Percentiles rank a stretch among this genome's conserved stretches.
Evolutionary conservation across 148 eudicot species (phyloP).

Genomic region (Camellia sinensis): DNA sequence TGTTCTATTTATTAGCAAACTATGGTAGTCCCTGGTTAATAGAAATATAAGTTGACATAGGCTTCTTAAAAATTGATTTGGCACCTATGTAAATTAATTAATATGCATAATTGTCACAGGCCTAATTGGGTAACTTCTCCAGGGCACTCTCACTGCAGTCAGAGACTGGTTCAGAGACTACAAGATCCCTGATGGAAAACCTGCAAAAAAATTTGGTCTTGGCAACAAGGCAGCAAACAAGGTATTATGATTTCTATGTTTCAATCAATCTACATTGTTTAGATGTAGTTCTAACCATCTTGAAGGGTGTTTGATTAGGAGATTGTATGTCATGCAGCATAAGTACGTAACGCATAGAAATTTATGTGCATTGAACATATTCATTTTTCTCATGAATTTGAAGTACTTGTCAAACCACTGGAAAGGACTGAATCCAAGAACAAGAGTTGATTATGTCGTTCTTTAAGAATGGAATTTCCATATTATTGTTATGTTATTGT

Average conservation of each 20-base stretch:
- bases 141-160: conserved; percentile 93
- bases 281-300: neutral
- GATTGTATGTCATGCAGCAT: neutral
- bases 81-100: too few species aligned
- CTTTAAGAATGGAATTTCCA: too few species aligned
- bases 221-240: conserved; percentile 85
- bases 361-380: neutral
- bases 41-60: too few species aligned
- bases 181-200: conserved; percentile 96
- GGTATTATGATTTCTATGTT: conserved; percentile 36
- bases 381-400: neutral
- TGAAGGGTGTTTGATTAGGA: neutral
- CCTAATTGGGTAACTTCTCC: conserved; percentile 5
- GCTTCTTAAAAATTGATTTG: too few species aligned
- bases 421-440: too few species aligned
- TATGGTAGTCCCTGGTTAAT: too few species aligned
- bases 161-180: conserved; percentile 99
- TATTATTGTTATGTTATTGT: neutral
- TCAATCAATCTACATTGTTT: neutral
- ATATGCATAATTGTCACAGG: too few species aligned
- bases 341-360: too few species aligned
- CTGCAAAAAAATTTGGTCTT: conserved; percentile 91
- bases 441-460: too few species aligned
- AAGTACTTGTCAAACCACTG: too few species aligned
- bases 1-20: too few species aligned